A percentile compares a stretch with the other conserved stretches of the same genome.
Conservation (phyloP, 768 basidiomycete genomes). For the Lyophyllum atratum region DNA sequence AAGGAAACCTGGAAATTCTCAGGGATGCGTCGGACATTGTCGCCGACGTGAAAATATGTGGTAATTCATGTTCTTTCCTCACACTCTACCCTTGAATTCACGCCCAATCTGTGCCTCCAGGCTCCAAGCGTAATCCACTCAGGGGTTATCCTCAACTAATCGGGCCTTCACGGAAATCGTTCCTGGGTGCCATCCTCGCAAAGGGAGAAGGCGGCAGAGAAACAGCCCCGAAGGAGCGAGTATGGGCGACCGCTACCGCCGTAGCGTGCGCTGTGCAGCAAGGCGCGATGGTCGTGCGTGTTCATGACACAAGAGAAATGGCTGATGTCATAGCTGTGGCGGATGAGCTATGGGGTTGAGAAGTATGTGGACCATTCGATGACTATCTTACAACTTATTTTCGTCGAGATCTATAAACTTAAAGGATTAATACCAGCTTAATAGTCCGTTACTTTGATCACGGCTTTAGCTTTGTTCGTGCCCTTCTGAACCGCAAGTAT, state of each 20-base stretch:
- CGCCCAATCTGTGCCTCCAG: conserved; percentile 1
- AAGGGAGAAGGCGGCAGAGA: conserved; percentile 50
- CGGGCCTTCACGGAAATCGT: conserved; percentile 83
- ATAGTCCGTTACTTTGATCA: conserved; percentile 36
- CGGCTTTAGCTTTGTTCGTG: conserved; percentile 34
- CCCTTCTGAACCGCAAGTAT: conserved; percentile 36
- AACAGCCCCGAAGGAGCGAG: conserved; percentile 66
- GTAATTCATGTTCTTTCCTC: conserved; percentile 21
- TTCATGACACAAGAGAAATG: conserved; percentile 80
- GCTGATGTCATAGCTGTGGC: conserved; percentile 72
- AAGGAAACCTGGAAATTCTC: conserved; percentile 73
- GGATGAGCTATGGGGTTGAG: conserved; percentile 53
- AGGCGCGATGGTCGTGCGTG: conserved; percentile 70
- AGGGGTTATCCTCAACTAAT: conserved; percentile 68
- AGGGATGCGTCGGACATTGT: conserved; percentile 50
- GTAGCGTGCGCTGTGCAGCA: conserved; percentile 77
- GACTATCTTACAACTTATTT: no score
- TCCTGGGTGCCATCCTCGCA: conserved; percentile 69
- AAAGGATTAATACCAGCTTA: no score
- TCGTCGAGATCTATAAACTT: no score
- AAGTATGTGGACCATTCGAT: neutral
- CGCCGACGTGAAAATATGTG: conserved; percentile 35
- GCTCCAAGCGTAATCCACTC: conserved; percentile 45
- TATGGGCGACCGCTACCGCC: conserved; percentile 78
- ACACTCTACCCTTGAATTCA: neutral